Percentiles rank a stretch among this genome's conserved stretches.
Conservation (phyloP, 192 early-diverging fungal species). For the Coemansia sp. region DNA sequence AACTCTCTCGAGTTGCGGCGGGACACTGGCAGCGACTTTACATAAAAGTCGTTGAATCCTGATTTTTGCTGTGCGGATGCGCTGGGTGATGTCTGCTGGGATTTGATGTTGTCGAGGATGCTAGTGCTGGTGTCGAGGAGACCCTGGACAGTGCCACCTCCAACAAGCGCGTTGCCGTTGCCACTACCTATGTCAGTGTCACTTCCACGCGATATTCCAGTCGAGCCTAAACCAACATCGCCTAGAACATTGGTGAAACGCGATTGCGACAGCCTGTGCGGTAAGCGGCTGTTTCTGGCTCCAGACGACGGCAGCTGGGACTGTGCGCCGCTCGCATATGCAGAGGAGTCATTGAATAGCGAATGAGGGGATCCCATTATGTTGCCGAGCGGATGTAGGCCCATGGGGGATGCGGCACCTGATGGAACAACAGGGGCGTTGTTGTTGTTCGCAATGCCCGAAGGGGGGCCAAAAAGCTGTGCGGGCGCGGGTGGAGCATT, state of each 20-base stretch:
- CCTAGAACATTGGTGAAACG: constrained; percentile 39
- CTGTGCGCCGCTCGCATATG: constrained; percentile 19
- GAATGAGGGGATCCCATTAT: constrained; percentile 48
- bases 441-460: constrained; percentile 14
- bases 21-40: constrained; percentile 66
- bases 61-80: constrained; percentile 15
- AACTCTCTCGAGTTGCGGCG: constrained; percentile 73
- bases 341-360: constrained; percentile 39
- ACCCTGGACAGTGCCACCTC: constrained; percentile 7
- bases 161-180: background rate
- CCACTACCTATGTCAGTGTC: constrained; percentile 11
- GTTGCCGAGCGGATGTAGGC: constrained; percentile 42
- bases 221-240: constrained; percentile 18
- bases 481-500: constrained; percentile 7
- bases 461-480: constrained; percentile 24
- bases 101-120: constrained; percentile 48
- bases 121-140: constrained; percentile 33
- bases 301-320: background rate
- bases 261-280: constrained; percentile 41
- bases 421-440: constrained; percentile 10
- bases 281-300: constrained; percentile 2
- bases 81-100: constrained; percentile 53
- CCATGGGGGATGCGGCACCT: constrained; percentile 35
- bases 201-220: constrained; percentile 13
- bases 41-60: constrained; percentile 42